Evolutionary conservation across 2,329 filamentous ascomycete species (phyloP).

Genomic region (Phaeosphaeria sp.): DNA sequence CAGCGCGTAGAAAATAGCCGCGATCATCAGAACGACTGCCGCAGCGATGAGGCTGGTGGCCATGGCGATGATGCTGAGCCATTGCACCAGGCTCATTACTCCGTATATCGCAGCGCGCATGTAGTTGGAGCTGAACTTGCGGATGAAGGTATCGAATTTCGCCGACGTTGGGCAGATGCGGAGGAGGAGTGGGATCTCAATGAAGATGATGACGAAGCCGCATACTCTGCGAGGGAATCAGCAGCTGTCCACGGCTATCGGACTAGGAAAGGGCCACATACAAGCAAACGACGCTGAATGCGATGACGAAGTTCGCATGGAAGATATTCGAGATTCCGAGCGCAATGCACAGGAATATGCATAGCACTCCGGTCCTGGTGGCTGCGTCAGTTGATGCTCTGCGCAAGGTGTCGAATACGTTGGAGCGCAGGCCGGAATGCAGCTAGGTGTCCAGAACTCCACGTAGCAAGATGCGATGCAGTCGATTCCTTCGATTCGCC

Average conservation of each 20-base stretch:
- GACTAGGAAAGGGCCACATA: conserved; percentile 32
- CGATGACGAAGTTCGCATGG: conserved; percentile 62
- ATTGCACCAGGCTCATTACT: conserved; percentile 82
- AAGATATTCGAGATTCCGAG: conserved; percentile 74
- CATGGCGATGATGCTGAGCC: conserved; percentile 72
- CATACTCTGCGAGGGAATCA: conserved; percentile 47
- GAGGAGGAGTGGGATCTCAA: conserved; percentile 87
- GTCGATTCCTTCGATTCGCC: background rate
- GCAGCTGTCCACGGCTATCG: background rate
- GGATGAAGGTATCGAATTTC: conserved; percentile 87
- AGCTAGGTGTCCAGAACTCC: background rate
- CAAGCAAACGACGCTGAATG: conserved; percentile 65
- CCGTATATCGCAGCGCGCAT: conserved; percentile 90
- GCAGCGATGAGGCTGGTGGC: conserved; percentile 82
- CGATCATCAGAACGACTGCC: conserved; percentile 79
- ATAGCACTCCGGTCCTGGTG: conserved; percentile 62
- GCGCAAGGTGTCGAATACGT: background rate
- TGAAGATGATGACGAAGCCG: conserved; percentile 59
- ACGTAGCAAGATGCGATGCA: background rate
- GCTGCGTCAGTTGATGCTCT: conserved; percentile 19
- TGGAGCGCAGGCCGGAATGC: background rate
- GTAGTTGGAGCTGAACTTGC: conserved; percentile 93
- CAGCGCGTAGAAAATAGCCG: conserved; percentile 79
- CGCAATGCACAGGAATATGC: conserved; percentile 70
- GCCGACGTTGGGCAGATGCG: conserved; percentile 96